Evolutionary conservation across 2,329 filamentous ascomycete species (phyloP), one percentile per base, ranked within the genome.

Genomic region (Aspergillus pseudoviridinutans): DNA sequence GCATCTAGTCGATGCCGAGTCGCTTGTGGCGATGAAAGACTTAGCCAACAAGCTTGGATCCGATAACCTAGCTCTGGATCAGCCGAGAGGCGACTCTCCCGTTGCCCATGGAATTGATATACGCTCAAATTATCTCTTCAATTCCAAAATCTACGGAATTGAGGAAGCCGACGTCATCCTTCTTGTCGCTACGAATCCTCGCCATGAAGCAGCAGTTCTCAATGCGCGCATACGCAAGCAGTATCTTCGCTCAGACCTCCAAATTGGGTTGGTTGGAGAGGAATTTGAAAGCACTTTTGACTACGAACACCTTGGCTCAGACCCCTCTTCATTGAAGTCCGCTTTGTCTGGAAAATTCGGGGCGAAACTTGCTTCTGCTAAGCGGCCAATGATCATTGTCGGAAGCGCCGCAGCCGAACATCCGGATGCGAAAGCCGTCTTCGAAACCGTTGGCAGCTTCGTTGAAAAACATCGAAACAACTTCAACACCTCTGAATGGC

Each of bases 181-280:
- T 54, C 87, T 99, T 58, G 85, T 99, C 62, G 94, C 93, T 65
- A 97, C 91, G 74, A 99, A 99, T 81, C 90, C 94, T 44, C 87
- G 94, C 66, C 91, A 96, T 72, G 94, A 99, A 79, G 94, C 94
- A 60, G 91, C 94, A 56, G 91, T 94, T 50, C 84, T 99, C 49
- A 99, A 99, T 71, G 92, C 93, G 63, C 90, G 94, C 65, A 99
- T 99, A 72, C 86, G 94, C 70, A 99, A 99, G 82, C 92, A 97
- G 76, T 99, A 93, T 90, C 82, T 99, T 66, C 88, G 92, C 66
- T 97, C 94, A 38, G 92, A 97, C 67, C 86, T 99, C 25, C 89
- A 97, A 75, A 86, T 99, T 68, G 94, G 89, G 63, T 85, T 97
- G 58, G 87, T 99, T 65, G 94, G 94, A 63, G 90, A 97, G 79